phyloP scores from a whole-genome alignment of 148 eudicot species.

The Tetragonia tetragonoides region DNA sequence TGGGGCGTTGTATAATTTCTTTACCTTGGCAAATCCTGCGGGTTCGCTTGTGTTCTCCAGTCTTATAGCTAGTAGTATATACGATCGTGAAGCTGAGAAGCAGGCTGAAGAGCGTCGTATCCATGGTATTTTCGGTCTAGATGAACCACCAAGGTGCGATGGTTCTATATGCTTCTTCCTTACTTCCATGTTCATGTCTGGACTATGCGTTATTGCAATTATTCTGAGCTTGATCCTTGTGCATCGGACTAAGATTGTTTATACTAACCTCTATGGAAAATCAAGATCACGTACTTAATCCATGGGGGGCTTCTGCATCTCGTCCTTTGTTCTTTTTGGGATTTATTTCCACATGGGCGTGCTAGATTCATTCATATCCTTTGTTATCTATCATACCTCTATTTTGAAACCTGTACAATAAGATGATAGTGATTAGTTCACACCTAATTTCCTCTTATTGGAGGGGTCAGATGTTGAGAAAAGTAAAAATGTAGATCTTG shows the following conservation, averaged over 20 bases:
- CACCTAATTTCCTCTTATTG: neutral
- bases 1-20: conserved; percentile 84
- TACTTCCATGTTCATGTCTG: conserved; percentile 76
- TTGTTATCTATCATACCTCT: neutral
- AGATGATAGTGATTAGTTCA: neutral
- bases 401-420: conserved; percentile 13
- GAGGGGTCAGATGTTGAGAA: neutral
- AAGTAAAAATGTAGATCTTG: neutral
- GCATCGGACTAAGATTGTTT: conserved; percentile 69
- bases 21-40: conserved; percentile 84
- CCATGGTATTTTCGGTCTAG: conserved; percentile 27
- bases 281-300: conserved; percentile 42
- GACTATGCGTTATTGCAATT: conserved; percentile 67
- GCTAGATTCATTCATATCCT: conserved; percentile 5
- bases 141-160: conserved; percentile 66
- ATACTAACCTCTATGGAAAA: conserved; percentile 73
- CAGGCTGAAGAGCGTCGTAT: conserved; percentile 51
- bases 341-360: conserved; percentile 4
- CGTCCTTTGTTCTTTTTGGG: neutral
- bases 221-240: conserved; percentile 70
- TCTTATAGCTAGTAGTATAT: conserved; percentile 75
- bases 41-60: conserved; percentile 88
- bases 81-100: conserved; percentile 86
- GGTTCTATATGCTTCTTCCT: conserved; percentile 84
- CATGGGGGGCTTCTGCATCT: conserved; percentile 11